Evolutionary conservation across 805 yeast genomes (phyloP), one percentile per base, ranked within the genome.

Genomic region (Ogataea methylovora): DNA sequence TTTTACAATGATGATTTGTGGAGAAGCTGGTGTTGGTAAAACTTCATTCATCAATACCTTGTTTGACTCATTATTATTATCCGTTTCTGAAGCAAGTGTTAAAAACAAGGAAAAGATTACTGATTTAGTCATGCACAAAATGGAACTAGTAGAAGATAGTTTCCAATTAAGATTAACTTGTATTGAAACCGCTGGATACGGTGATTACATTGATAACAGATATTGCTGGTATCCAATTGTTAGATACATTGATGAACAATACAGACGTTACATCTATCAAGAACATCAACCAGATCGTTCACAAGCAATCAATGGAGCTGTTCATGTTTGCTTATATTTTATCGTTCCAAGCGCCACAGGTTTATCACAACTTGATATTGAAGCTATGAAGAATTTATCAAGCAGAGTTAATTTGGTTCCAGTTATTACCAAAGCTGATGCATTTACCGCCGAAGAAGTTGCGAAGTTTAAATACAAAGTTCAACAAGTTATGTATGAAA

Each of bases 291-390:
- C 88, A 11, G 58, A 69, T 43, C 70, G 90, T 35, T 33, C 43
- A 40, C 56, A 59, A 48, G 65, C 66, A 37, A 45, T 50, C 10
- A 95, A 88, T 51, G 61, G 70, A 43, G 69, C 94, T 36, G 79
- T 90, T 26, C 95, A 90, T 61, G 84, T 79, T 24, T 86, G 96
- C 53, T 56, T 90, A 29, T 90, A 86, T 61, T 84, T 90, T 53
- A 65, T 90, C 35, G 69, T 76, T 5, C 90, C 95, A 0, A 11
- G 12, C 13, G 76, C 78, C 27, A 71, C 67, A 40, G 71, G 78
- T 3, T 55, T 84, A 36, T 66, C 70, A 35, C 74, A 80, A 7
- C 61, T 81, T 34, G 95, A 88, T 56, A 68, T 84, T 40, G 77
- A 71, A 42, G 71, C 83, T 5, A 76, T 87, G 84, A 73, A 73